phyloP scores from a whole-genome alignment of 1,139 yeast genomes.

The Candida frijolesensis region DNA sequence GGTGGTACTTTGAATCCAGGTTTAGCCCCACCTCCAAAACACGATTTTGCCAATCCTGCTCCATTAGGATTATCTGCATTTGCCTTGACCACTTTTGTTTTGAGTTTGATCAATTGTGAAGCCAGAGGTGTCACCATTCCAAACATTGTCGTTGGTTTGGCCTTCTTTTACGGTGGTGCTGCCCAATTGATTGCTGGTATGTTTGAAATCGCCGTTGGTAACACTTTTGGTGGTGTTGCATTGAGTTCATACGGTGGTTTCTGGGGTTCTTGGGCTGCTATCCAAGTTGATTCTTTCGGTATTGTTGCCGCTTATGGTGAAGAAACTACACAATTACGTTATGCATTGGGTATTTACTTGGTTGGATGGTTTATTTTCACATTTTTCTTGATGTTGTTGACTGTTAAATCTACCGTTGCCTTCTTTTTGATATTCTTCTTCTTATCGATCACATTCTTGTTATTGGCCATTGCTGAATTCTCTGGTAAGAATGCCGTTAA shows the following conservation, averaged over 20 bases:
- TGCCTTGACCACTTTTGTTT: constrained; percentile 81
- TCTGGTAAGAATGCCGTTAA: constrained; percentile 29
- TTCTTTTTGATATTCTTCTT: constrained; percentile 69
- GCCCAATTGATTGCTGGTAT: constrained; percentile 75
- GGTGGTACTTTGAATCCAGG: constrained; percentile 78
- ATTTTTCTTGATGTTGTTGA: constrained; percentile 62
- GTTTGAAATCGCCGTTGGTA: constrained; percentile 76
- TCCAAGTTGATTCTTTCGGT: constrained; percentile 73
- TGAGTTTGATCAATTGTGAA: constrained; percentile 55
- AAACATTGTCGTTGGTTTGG: constrained; percentile 58
- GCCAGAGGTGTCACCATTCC: constrained; percentile 39
- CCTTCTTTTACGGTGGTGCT: constrained; percentile 85
- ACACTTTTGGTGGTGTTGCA: constrained; percentile 91
- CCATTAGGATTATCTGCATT: constrained; percentile 85
- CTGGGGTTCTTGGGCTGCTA: constrained; percentile 84
- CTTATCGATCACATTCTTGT: constrained; percentile 65
- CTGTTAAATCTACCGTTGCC: constrained; percentile 78
- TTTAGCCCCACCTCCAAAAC: constrained; percentile 60
- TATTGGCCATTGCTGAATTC: constrained; percentile 63
- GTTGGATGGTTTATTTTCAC: constrained; percentile 84
- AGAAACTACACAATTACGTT: constrained; percentile 26
- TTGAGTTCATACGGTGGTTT: constrained; percentile 83
- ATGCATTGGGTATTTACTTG: constrained; percentile 73
- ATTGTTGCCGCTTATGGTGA: constrained; percentile 58
- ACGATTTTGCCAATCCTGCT: constrained; percentile 84